A percentile compares a stretch with the other conserved stretches of the same genome.
These are phyloP conservation scores for Sparassis latifolia DNA, from an alignment of 1,284 basidiomycete species.

Conservation along the genomic window DNA sequence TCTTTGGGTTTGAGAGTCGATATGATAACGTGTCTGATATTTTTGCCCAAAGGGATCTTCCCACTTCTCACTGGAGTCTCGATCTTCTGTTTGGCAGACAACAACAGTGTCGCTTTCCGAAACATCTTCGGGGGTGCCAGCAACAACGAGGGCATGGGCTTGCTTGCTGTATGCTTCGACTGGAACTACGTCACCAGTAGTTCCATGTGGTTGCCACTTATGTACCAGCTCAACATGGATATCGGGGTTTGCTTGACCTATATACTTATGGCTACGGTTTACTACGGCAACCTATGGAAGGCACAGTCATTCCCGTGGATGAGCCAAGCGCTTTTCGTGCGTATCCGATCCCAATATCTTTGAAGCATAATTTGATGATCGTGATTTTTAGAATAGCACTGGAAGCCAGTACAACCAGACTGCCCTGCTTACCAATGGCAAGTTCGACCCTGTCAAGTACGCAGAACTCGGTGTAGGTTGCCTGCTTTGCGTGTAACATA, in stretches of 20 bases:
- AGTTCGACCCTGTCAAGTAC: constrained; percentile 20
- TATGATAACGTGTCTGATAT: neutral
- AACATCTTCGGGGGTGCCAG: constrained; percentile 50
- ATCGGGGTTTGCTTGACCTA: constrained; percentile 25
- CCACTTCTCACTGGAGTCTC: constrained; percentile 46
- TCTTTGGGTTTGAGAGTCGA: constrained; percentile 1
- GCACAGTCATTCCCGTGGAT: constrained; percentile 37
- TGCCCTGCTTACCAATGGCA: constrained; percentile 30
- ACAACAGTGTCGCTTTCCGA: constrained; percentile 47
- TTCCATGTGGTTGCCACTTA: constrained; percentile 37
- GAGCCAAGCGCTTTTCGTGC: constrained; percentile 32
- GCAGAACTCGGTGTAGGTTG: constrained; percentile 18
- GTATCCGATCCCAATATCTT: neutral
- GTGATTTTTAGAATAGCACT: constrained; percentile 19
- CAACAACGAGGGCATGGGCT: constrained; percentile 39
- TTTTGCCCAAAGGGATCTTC: constrained; percentile 6
- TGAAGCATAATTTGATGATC: neutral
- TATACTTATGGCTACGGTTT: constrained; percentile 14
- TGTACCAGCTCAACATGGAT: constrained; percentile 25
- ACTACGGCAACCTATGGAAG: constrained; percentile 28
- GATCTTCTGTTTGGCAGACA: constrained; percentile 51
- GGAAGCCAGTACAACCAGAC: constrained; percentile 34
- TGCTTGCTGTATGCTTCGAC: constrained; percentile 47
- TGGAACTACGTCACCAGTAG: constrained; percentile 50
- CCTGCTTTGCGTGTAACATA: too few species aligned